Evolutionary conservation across 2,329 filamentous ascomycete genomes (phyloP).

Genomic region (Monosporascus sp.): DNA sequence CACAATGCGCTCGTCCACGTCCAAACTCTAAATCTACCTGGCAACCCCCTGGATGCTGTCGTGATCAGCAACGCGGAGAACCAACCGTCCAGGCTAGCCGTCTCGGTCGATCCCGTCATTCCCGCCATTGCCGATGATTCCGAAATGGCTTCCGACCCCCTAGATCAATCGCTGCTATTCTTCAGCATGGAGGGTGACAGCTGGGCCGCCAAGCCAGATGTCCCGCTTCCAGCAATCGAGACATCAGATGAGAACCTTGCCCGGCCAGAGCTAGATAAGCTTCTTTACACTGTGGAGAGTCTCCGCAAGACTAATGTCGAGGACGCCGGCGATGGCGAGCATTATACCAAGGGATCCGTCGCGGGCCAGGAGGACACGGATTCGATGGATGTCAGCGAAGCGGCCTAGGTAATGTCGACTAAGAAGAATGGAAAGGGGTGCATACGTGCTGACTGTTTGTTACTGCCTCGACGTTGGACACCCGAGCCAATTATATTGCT

Average conservation of each 20-base stretch:
- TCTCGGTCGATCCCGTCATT: conserved; percentile 32
- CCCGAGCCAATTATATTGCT: too few species aligned
- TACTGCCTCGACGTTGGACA: not conserved
- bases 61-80: conserved; percentile 8
- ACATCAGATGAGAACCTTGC: conserved; percentile 10
- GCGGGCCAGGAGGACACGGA: not conserved
- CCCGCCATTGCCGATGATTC: conserved; percentile 15
- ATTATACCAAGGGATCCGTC: not conserved
- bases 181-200: conserved; percentile 16
- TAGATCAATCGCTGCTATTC: conserved; percentile 10
- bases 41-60: conserved; percentile 58
- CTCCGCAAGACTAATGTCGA: conserved; percentile 26
- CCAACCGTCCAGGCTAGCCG: conserved; percentile 28
- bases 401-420: not conserved
- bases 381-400: not conserved
- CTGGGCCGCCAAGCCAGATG: conserved; percentile 7
- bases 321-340: conserved; percentile 12
- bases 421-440: not conserved
- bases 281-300: conserved; percentile 24
- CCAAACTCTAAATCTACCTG: conserved; percentile 50
- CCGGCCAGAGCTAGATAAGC: conserved; percentile 21
- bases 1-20: conserved; percentile 45
- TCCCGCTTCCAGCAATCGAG: conserved; percentile 3
- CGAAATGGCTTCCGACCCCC: not conserved
- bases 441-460: not conserved